Conservation (phyloP, 495 filamentous ascomycete species). For the Articulospora tetracladia region DNA sequence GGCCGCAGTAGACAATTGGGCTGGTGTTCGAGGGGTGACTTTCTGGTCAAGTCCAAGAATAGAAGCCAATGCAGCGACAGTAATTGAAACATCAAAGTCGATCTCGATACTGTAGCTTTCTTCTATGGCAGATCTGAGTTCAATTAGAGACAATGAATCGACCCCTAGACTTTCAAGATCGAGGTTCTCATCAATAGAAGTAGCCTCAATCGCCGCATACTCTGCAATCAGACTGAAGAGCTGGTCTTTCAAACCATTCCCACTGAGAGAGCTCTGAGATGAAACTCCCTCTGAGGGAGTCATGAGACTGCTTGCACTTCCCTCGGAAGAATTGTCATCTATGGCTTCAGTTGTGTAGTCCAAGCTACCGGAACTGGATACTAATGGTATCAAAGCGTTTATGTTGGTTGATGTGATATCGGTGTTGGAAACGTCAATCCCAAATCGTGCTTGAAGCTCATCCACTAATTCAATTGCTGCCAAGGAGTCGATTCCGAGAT, state of each 20-base stretch:
- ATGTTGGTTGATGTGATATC: background rate
- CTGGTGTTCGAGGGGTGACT: background rate
- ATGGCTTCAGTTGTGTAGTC: background rate
- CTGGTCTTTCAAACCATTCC: background rate
- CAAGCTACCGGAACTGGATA: background rate
- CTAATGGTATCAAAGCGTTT: background rate
- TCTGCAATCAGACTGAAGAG: background rate
- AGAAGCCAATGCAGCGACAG: background rate
- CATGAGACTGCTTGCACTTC: background rate
- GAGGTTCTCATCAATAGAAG: background rate
- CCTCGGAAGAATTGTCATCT: background rate
- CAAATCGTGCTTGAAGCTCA: slow-evolving; percentile 15
- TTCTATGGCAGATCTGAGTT: background rate
- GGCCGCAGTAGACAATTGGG: background rate
- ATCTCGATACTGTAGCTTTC: background rate
- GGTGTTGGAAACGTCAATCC: background rate
- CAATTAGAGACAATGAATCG: slow-evolving; percentile 3
- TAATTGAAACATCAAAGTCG: background rate
- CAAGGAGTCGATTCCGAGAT: slow-evolving; percentile 38
- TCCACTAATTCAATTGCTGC: slow-evolving; percentile 24
- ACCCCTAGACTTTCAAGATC: background rate
- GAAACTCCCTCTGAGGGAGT: background rate
- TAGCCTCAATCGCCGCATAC: background rate
- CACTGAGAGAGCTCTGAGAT: background rate
- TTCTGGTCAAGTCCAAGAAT: background rate